Conservation (phyloP, 495 filamentous ascomycete genomes). For the Lentithecium fluviatile region DNA sequence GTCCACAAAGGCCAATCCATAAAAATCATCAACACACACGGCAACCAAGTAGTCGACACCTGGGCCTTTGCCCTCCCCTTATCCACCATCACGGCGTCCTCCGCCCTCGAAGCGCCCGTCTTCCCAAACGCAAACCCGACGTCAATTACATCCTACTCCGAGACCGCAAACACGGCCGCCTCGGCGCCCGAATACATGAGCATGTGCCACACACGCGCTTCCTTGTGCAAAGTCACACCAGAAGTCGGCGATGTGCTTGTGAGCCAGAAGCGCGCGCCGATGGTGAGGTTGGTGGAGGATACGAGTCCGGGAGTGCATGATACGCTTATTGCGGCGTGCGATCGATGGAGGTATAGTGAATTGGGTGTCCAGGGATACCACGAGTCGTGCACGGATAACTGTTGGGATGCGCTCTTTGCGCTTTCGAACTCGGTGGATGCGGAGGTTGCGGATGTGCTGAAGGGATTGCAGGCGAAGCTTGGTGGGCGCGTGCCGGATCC, state of each 20-base stretch:
- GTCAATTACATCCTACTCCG: constrained; percentile 13
- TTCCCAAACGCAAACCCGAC: constrained; percentile 23
- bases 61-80: constrained; percentile 49
- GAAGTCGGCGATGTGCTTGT: constrained; percentile 41
- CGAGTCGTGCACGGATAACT: constrained; percentile 49
- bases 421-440: constrained; percentile 3
- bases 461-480: constrained; percentile 17
- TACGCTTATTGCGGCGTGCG: constrained; percentile 47
- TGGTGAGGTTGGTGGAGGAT: constrained; percentile 45
- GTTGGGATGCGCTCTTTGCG: constrained; percentile 41
- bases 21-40: constrained; percentile 53
- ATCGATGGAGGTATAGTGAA: constrained; percentile 43
- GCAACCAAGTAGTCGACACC: constrained; percentile 55
- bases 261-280: constrained; percentile 42
- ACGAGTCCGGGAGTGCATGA: constrained; percentile 48
- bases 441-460: constrained; percentile 9
- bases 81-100: constrained; percentile 20
- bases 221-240: constrained; percentile 37
- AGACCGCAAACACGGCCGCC: constrained; percentile 25
- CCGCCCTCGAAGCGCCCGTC: constrained; percentile 21
- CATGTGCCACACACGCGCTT: constrained; percentile 48
- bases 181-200: constrained; percentile 39
- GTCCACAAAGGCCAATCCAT: constrained; percentile 46
- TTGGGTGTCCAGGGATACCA: constrained; percentile 44
- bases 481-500: constrained; percentile 44